Conservation (phyloP, 352 stramenopile genomes). For the Thraustotheca clavata region DNA sequence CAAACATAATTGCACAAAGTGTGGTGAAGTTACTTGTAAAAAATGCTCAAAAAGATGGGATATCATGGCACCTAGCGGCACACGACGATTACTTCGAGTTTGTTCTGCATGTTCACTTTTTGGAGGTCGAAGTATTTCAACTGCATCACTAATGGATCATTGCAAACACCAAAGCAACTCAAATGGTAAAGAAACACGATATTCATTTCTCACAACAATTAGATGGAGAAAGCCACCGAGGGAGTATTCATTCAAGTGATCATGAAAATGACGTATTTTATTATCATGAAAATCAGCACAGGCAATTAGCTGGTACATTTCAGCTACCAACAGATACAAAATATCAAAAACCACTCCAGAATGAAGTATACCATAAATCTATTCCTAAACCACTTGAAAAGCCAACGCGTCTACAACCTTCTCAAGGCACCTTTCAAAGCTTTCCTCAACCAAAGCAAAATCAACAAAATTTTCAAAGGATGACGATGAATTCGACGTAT, state of each 20-base stretch:
- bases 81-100: conserved; percentile 44
- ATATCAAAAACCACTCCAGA: not conserved
- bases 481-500: not conserved
- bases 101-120: conserved; percentile 38
- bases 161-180: not conserved
- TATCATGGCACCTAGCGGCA: conserved; percentile 38
- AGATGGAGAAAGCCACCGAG: not conserved
- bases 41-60: conserved; percentile 52
- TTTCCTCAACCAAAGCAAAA: not conserved
- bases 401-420: too few relatives aligned
- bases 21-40: conserved; percentile 60
- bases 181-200: not conserved
- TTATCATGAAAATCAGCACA: not conserved
- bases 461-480: not conserved
- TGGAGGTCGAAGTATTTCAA: not conserved
- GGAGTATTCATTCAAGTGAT: not conserved
- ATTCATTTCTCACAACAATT: not conserved
- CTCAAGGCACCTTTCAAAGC: not conserved
- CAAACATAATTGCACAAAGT: conserved; percentile 58
- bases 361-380: not conserved
- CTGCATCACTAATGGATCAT: not conserved
- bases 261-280: conserved; percentile 4
- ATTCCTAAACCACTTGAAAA: not conserved
- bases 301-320: not conserved
- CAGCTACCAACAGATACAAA: not conserved